Base-by-base conservation (phyloP, 495 filamentous ascomycete species). In the Viridothelium virens region DNA sequence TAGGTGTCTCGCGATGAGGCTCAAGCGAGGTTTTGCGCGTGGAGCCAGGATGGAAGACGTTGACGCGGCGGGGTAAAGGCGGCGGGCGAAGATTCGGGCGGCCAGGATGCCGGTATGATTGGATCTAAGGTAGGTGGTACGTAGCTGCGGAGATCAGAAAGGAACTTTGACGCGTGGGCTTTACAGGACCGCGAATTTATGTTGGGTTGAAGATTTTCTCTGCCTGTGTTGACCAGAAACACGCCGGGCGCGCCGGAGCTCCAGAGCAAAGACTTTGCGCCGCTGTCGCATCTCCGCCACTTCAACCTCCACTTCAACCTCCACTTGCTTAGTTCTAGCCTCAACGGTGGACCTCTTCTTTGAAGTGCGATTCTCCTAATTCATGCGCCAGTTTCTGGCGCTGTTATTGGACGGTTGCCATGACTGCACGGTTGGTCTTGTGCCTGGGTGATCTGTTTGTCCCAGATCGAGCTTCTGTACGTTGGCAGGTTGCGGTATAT, bases 391-490 rank as follows among this genome's bases (percentile, higher is more conserved):
- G 36, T 48, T 31, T 41, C 38, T 41, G n/a, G 62, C 44, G n/a
- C 38, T 63, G 7, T 11, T 11, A 39, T 41, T 48, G 38, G 31
- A 39, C 38, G 12, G 16, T 50, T 66, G 71, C 61, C 66, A 92
- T 92, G 89, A 84, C 89, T 71, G 90, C 90, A 71, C 84, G 89
- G 75, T 79, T 93, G 63, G 89, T 96, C 73, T 85, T 98, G 74
- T 91, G 91, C 71, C 91, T 97, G 69, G 93, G 93, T 75, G 94
- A 98, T 81, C 85, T 98, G 64, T 96, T 97, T 83, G 97, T 98
- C 77, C 93, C 93, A 70, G 93, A 98, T 80, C 82, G 93, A 77
- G 93, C 94, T 74, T 80, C 88, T n/a, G 88, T 91, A 79, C 68
- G 83, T 68, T 46, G 41, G 68, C 38, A 9, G 6, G 11, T 7